phyloP scores from a whole-genome alignment of 208 protist species.

The Trypanosoma boissoni region DNA sequence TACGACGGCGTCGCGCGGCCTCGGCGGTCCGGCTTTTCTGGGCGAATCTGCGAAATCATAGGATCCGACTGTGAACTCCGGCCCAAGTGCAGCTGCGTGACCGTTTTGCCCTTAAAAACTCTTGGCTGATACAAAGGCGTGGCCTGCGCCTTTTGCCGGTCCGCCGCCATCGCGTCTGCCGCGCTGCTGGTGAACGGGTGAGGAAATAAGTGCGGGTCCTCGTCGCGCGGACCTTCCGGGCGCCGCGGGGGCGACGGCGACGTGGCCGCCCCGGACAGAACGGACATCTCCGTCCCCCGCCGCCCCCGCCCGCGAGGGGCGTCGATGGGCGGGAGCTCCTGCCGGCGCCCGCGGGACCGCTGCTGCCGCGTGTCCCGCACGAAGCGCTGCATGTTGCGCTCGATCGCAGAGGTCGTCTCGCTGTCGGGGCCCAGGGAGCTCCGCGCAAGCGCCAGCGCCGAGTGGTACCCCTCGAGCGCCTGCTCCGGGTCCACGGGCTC shows the following conservation, averaged over 20 bases:
- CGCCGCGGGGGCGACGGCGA: background rate
- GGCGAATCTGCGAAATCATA: background rate
- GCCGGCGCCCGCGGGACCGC: background rate
- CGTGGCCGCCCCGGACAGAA: background rate
- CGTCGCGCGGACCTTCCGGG: background rate
- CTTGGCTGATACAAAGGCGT: background rate
- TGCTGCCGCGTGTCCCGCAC: slow-evolving; percentile 12
- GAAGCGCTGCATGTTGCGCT: slow-evolving; percentile 74
- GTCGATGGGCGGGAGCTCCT: background rate
- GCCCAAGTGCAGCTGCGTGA: background rate
- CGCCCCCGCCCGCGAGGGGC: background rate
- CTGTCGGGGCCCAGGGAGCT: slow-evolving; percentile 40
- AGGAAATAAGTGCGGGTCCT: slow-evolving; percentile 62
- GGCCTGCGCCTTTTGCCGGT: background rate
- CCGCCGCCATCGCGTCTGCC: background rate
- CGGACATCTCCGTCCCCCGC: background rate
- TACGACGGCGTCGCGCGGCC: too few species aligned
- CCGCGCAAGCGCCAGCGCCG: slow-evolving; percentile 50
- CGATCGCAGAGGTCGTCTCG: slow-evolving; percentile 59
- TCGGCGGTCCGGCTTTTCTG: background rate
- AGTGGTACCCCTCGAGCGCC: slow-evolving; percentile 73
- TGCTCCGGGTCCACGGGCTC: slow-evolving; percentile 63
- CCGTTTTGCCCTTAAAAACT: background rate
- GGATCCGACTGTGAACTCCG: background rate
- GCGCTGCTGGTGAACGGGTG: slow-evolving; percentile 45